Evolutionary conservation across 2,329 filamentous ascomycete genomes (phyloP), one percentile per base, ranked within the genome.

Genomic region (Exophiala sideris): DNA sequence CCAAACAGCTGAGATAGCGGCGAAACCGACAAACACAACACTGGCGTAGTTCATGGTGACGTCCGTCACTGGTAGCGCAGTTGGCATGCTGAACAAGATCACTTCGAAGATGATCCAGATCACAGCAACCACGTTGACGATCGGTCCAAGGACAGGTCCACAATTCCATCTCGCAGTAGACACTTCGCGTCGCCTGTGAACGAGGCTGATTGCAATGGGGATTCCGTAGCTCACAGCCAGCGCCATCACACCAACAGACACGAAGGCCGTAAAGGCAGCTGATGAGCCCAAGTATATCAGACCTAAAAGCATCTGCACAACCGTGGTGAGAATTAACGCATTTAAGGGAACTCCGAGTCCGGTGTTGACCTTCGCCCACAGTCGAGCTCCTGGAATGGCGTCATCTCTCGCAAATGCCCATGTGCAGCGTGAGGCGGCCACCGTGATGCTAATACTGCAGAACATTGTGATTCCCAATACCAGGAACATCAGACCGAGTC

Each of bases 361-460:
- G 1, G 64, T 60, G 69, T 88, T 84, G 46, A 88, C 83, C 18
- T 71, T 66, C 62, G 81, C 82, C 74, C 83, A 85, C 63, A 78
- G 74, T 0, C 70, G 70, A 5, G 80, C 83, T 4, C 82, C 64
- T 0, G 85, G 85, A 64, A 89, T 86, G 65, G 83, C 86, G 62
- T 83, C 85, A 64, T 89, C 86, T 34, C 86, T 81, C n/a, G 86
- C 84, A 68, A 89, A 89, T 10, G 85, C 85, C 65, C 87, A 89
- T 1, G 84, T 86, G 14, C 56, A 56, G 46, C 70, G 68, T 0
- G 75, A 77, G 1, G 79, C 78, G 0, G 78, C 78, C 1, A 74
- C 72, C 1, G 78, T 79, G 58, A 80, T 79, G 39, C 72, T 75
- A 58, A 82, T 79, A 29, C 73, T 76, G 68, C 78, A 81, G 66